A percentile compares a stretch with the other conserved stretches of the same genome.
phyloP scores from a whole-genome alignment of 2,329 filamentous ascomycete species.

The Escovopsis weberi region DNA sequence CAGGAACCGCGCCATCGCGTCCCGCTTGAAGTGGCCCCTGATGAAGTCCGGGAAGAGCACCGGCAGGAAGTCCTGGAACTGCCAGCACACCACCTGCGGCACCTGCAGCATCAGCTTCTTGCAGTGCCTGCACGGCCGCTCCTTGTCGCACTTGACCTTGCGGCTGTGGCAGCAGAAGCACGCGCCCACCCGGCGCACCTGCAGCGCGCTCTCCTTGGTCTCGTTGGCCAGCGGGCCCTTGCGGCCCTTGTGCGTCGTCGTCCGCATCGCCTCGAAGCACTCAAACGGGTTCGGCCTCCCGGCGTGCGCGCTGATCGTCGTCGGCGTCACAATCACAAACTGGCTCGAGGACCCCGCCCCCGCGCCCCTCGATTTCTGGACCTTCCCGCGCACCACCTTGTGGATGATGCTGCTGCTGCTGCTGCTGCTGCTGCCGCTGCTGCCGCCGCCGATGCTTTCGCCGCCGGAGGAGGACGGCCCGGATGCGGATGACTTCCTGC shows the following conservation, averaged over 20 bases:
- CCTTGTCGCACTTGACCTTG: conserved; percentile 43
- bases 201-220: conserved; percentile 39
- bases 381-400: conserved; percentile 28
- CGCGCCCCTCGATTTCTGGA: conserved; percentile 30
- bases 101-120: conserved; percentile 34
- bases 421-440: no score
- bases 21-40: conserved; percentile 33
- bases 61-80: conserved; percentile 39
- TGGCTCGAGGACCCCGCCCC: conserved; percentile 21
- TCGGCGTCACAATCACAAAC: conserved; percentile 42
- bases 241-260: conserved; percentile 38
- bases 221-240: conserved; percentile 40
- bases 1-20: conserved; percentile 34
- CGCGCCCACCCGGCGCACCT: conserved; percentile 38
- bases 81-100: conserved; percentile 43
- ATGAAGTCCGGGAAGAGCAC: conserved; percentile 39
- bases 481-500: conserved; percentile 12
- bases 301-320: conserved; percentile 35
- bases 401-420: conserved; percentile 18
- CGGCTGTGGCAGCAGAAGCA: conserved; percentile 46
- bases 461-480: no score
- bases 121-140: conserved; percentile 42
- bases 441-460: no score
- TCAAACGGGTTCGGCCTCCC: conserved; percentile 38
- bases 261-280: conserved; percentile 38